Conservation (phyloP, 768 basidiomycete genomes). For the Phlegmacium glaucopus region DNA sequence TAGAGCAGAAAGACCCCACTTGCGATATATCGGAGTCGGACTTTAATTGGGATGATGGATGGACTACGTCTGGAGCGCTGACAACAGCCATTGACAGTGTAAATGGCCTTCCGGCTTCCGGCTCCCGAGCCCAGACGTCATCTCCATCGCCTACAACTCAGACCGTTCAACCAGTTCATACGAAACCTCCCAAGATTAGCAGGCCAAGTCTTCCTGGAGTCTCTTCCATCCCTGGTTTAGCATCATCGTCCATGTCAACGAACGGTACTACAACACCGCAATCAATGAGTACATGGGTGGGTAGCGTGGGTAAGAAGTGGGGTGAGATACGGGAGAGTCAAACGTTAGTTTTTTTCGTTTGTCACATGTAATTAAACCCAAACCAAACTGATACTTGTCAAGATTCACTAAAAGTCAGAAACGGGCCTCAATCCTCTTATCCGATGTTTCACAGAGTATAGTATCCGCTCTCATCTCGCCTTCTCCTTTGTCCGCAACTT, state of each 20-base stretch:
- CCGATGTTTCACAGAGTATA: slow-evolving; percentile 60
- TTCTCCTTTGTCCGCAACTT: neutral
- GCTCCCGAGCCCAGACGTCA: neutral
- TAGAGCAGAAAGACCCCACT: neutral
- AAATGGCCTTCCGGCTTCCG: neutral
- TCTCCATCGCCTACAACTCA: neutral
- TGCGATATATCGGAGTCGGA: neutral
- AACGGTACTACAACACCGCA: slow-evolving; percentile 10
- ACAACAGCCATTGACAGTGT: neutral
- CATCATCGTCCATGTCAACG: slow-evolving; percentile 8
- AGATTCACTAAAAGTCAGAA: slow-evolving; percentile 70
- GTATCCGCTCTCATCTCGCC: slow-evolving; percentile 41
- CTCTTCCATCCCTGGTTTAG: slow-evolving; percentile 14
- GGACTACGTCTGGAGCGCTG: neutral
- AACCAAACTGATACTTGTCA: neutral
- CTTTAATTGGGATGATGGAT: slow-evolving; percentile 19
- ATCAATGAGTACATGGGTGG: slow-evolving; percentile 47
- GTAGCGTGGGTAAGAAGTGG: slow-evolving; percentile 57
- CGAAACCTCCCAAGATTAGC: neutral
- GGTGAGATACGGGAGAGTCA: slow-evolving; percentile 51
- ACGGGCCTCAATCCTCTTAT: slow-evolving; percentile 61
- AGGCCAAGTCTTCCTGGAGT: slow-evolving; percentile 2
- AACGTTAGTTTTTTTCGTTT: neutral
- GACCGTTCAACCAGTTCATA: neutral
- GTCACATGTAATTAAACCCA: neutral